Evolutionary conservation across 2,329 filamentous ascomycete species (phyloP), one percentile per base, ranked within the genome.

Genomic region (Thelonectria blattea): DNA sequence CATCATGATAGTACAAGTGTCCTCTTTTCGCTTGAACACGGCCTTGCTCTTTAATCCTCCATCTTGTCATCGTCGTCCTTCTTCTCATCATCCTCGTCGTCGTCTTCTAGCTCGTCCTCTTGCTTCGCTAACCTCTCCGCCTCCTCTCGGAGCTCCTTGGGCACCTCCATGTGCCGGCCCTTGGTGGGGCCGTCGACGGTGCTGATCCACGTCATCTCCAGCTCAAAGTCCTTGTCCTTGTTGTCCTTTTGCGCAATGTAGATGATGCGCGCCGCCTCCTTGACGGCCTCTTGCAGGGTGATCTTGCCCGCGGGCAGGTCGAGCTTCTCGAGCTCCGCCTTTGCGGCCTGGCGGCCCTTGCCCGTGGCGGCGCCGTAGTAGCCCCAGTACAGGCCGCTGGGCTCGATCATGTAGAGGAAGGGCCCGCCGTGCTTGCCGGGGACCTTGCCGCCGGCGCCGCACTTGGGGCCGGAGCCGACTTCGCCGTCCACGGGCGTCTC

Each of bases 181-280:
- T 96, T 94, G 64, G 93, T 98, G 37, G 93, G 93, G 5, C 93
- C 94, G 67, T 91, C 87, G 49, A 88, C 79, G 54, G 85, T 87
- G 78, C 93, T 97, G 77, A 98, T 91, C 95, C 95, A 99, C 61
- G 92, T 96, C 93, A 99, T 96, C 83, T 99, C 95, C 61, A 99
- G 84, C 87, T 99, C 95, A 73, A 98, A 99, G 67, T 98, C 95
- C 84, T 99, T 99, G 81, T 98, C 95, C 83, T 98, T 98, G 84
- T 94, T 98, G 78, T 99, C 95, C 78, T 98, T 95, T 76, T 99
- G 95, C 50, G 94, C 93, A 62, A 97, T 88, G 77, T 97, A 96
- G 79, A 99, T 98, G 79, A 99, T 99, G 63, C 93, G 85, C 58
- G 95, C 95, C 34, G 95, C 95, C 83, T 98, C 91, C 84, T 96